Evolutionary conservation across 75 land plant genomes (phyloP).

Genomic region (Chamaecyparis obtusa): DNA sequence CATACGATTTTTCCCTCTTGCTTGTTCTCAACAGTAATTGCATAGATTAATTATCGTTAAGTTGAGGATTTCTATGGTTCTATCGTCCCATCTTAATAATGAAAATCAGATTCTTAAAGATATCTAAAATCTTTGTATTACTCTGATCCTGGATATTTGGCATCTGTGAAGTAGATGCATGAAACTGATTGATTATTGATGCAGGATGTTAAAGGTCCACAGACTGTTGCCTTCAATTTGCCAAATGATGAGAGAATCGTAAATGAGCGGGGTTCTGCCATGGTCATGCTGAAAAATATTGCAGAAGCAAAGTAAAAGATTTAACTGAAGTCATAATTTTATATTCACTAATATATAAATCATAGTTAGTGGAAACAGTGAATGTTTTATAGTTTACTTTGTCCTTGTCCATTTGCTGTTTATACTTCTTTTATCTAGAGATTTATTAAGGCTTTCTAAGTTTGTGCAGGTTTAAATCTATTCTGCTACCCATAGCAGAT

Average conservation of each 20-base stretch:
- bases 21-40: neutral
- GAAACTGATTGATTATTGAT: neutral
- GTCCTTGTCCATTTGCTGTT: neutral
- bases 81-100: neutral
- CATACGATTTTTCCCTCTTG: neutral
- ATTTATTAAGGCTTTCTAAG: neutral
- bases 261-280: conserved; percentile 86
- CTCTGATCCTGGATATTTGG: neutral
- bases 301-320: conserved; percentile 81
- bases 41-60: neutral
- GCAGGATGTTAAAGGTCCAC: conserved; percentile 98
- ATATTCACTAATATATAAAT: neutral
- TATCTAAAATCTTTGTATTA: neutral
- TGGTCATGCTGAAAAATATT: conserved; percentile 96
- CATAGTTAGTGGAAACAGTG: neutral
- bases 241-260: conserved; percentile 98
- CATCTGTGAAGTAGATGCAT: neutral
- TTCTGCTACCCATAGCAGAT: conserved; percentile 84
- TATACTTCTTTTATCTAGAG: neutral
- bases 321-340: neutral
- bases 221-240: conserved; percentile 95
- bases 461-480: conserved; percentile 73
- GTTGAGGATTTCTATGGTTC: neutral
- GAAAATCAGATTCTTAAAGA: neutral
- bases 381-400: neutral